Evolutionary conservation across 495 filamentous ascomycete genomes (phyloP), one percentile per base, ranked within the genome.

Genomic region (Penicillium chermesinum): DNA sequence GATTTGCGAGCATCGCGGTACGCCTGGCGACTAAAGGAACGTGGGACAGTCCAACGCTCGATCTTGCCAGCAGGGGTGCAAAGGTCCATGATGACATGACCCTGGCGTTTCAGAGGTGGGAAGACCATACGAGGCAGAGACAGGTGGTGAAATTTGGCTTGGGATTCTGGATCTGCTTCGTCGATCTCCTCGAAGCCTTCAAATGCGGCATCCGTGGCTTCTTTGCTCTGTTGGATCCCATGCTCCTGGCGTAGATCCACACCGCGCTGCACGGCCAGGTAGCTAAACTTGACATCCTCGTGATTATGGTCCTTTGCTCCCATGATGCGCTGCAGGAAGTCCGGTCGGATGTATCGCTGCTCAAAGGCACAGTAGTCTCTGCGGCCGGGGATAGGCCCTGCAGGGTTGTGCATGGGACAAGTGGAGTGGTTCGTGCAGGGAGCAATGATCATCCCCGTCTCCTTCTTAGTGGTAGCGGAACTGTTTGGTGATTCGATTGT

Each of bases 31-130:
- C 85, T 84, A 65, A 82, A 94, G 33, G 83, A 88, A 46, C 80
- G 82, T 1, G 93, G 87, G 0, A 98, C 83, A 0, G 84, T 88
- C 93, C 93, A 98, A 35, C 93, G 88, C 68, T 98, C 93, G n/a
- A 97, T 81, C 27, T 74, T 80, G 16, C 85, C 94, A 1, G 75
- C 70, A 0, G 94, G 88, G 0, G 94, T 97, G 73, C 93, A 98
- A 7, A 96, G 54, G 62, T 98, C 94, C 3, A 97, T 69, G 30
- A 85, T 87, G 52, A 97, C 82, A 60, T 98, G 93, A 1, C 88
- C 88, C 17, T 79, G 80, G 13, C 88, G 80, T 69, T 98, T 98
- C 38, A 98, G 69, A 9, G 93, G 88, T 4, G 85, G 78, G 6
- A 88, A 75, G 42, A 98, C 70, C 27, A 81, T 70, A 32, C 91